Conservation (phyloP, 352 stramenopile genomes). For the Pythium scleroteichum region DNA sequence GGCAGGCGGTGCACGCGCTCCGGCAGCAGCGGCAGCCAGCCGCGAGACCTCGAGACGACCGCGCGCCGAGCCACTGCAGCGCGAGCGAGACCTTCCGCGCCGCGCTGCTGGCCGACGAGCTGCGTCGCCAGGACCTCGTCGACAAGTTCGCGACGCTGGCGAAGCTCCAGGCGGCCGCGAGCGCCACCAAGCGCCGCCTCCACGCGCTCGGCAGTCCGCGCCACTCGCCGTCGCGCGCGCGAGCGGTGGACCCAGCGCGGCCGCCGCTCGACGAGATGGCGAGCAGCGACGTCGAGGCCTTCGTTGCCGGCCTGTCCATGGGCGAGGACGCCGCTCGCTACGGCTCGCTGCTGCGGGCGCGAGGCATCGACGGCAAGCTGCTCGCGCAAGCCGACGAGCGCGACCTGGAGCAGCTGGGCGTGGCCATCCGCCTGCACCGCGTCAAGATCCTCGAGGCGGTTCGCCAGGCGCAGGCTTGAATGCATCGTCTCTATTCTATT, state of each 20-base stretch:
- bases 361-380: constrained; percentile 69
- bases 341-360: constrained; percentile 39
- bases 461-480: background rate
- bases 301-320: constrained; percentile 52
- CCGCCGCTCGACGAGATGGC: constrained; percentile 35
- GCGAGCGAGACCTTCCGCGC: constrained; percentile 32
- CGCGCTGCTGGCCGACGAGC: constrained; percentile 51
- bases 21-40: constrained; percentile 10
- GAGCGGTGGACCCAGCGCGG: background rate
- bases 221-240: background rate
- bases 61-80: constrained; percentile 19
- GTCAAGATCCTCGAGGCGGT: constrained; percentile 61
- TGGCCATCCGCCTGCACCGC: constrained; percentile 67
- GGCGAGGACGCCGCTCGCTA: constrained; percentile 33
- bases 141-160: constrained; percentile 36
- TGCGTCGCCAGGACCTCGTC: constrained; percentile 57
- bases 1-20: constrained; percentile 1
- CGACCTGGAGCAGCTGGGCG: constrained; percentile 70
- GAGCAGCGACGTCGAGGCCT: constrained; percentile 43
- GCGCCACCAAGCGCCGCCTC: constrained; percentile 19
- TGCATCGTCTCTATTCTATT: constrained; percentile 18
- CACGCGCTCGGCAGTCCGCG: constrained; percentile 14
- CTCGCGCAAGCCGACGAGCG: constrained; percentile 49
- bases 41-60: background rate
- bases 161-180: constrained; percentile 21